Base-by-base conservation (phyloP, 345 rosid species). In the Euphorbia lathyris region DNA sequence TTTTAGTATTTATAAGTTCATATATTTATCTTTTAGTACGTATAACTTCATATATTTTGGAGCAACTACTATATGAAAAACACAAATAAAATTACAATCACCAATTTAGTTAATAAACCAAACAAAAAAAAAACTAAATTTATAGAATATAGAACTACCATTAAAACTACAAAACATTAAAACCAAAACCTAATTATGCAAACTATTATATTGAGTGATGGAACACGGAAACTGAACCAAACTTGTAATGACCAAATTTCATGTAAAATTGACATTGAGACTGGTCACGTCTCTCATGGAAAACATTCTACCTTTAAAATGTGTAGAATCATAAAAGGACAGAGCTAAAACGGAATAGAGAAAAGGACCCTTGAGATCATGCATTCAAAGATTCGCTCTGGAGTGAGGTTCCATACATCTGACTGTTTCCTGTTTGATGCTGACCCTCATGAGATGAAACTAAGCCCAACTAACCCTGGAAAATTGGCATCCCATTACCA, bases 231-330 rank as follows among this genome's bases (percentile, higher is more conserved):
- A 96, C 97, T 50, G 95, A 87, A 73, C 99, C 99, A 67, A 92
- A 96, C 78, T 92, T 96, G 81, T 97, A 96, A 72, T 90, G 96
- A 23, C 99, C 99, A 16, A 97, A 92, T 85, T 96, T 92, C 91
- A 96, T 86, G 85, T 96, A 96, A 84, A 90, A 96, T 80, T 90
- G 91, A 72, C 99, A 92, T 72, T 96, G 96, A 0, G 90, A 91
- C 75, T 90, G 97, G 69, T 95, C 96, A 0, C 96, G 98, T 88
- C 99, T 86, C 84, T 96, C 96, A 1, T 98, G 98, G 79, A 92
- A 92, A 22, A 92, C 86, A 76, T 83, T 90, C 66, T 89, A 97
- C 80, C 93, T 82, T 64, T 86, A 97, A 79, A 90, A 74, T 67
- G 96, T 90, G 74, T 87, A 92, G 74, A 67, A 86, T 48, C 97